phyloP scores from a whole-genome alignment of 768 basidiomycete genomes.

The Leccinum arenicola region DNA sequence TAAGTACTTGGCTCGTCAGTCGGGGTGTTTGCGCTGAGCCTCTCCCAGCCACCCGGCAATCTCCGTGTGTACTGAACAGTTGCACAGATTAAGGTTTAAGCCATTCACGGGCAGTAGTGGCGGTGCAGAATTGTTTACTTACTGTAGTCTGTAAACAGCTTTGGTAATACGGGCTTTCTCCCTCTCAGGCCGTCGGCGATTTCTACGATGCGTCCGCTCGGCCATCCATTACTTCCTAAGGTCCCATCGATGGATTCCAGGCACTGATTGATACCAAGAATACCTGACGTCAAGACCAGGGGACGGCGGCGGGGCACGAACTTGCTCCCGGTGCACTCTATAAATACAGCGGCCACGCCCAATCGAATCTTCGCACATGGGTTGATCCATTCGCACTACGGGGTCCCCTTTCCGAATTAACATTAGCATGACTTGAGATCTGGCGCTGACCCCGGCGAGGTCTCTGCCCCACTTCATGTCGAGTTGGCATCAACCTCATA shows the following conservation, averaged over 20 bases:
- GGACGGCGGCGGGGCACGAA: not conserved
- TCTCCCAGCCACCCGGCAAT: conserved; percentile 35
- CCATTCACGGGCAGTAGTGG: not conserved
- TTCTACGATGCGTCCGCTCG: not conserved
- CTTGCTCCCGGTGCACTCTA: not conserved
- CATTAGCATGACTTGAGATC: not conserved
- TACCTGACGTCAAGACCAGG: not conserved
- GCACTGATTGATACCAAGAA: not conserved
- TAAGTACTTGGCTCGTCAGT: conserved; percentile 17
- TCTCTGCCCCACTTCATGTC: not conserved
- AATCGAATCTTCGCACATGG: not conserved
- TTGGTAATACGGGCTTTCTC: not conserved
- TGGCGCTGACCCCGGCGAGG: not conserved
- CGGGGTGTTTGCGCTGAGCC: not conserved
- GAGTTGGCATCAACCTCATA: not conserved
- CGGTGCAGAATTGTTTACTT: not conserved
- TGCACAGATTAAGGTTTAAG: conserved; percentile 9
- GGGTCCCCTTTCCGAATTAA: not conserved
- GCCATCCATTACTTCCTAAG: not conserved
- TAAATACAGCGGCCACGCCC: not conserved
- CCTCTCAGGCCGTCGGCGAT: not conserved
- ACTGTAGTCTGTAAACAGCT: not conserved
- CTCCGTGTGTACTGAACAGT: conserved; percentile 31
- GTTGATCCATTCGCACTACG: not conserved
- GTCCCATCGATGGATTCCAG: not conserved